Conservation (phyloP, 106 monocot genomes). For the Chionographis japonica region DNA sequence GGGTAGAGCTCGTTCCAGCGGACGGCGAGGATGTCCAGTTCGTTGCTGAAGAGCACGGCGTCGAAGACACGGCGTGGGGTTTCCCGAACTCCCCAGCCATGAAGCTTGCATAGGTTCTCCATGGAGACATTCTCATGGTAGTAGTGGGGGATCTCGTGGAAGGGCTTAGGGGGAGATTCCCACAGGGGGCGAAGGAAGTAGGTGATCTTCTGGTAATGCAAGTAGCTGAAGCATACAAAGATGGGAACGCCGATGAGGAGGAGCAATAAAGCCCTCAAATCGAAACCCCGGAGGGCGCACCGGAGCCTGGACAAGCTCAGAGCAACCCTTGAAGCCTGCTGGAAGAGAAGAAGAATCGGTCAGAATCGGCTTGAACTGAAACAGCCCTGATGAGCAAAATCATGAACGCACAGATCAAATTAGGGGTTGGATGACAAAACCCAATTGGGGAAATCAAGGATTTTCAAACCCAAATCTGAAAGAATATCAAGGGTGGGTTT, state of each 20-base stretch:
- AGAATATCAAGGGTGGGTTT: too few species aligned
- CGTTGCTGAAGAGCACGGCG: conserved; percentile 93
- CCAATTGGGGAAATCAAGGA: too few species aligned
- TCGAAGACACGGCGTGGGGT: conserved; percentile 85
- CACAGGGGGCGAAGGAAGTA: conserved; percentile 79
- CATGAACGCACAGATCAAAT: too few species aligned
- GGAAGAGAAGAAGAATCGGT: conserved; percentile 6
- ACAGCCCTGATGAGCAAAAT: too few species aligned
- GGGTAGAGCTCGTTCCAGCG: conserved; percentile 86
- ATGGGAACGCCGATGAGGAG: conserved; percentile 51
- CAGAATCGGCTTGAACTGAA: neutral
- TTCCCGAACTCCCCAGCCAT: conserved; percentile 79
- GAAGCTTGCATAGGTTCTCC: conserved; percentile 67
- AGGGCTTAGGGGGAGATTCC: conserved; percentile 83
- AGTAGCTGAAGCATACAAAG: conserved; percentile 42
- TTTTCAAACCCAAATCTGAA: too few species aligned
- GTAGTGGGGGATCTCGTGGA: conserved; percentile 80
- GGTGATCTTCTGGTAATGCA: conserved; percentile 86
- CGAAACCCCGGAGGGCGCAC: conserved; percentile 63
- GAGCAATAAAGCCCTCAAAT: conserved; percentile 48
- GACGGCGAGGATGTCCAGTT: conserved; percentile 74
- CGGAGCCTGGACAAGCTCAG: conserved; percentile 59
- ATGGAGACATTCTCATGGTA: conserved; percentile 62
- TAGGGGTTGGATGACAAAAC: too few species aligned
- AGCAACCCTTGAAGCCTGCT: conserved; percentile 46